Percentiles rank a stretch among this genome's conserved stretches.
Evolutionary conservation across 148 eudicot species (phyloP).

Genomic region (Fagopyrum tataricum): DNA sequence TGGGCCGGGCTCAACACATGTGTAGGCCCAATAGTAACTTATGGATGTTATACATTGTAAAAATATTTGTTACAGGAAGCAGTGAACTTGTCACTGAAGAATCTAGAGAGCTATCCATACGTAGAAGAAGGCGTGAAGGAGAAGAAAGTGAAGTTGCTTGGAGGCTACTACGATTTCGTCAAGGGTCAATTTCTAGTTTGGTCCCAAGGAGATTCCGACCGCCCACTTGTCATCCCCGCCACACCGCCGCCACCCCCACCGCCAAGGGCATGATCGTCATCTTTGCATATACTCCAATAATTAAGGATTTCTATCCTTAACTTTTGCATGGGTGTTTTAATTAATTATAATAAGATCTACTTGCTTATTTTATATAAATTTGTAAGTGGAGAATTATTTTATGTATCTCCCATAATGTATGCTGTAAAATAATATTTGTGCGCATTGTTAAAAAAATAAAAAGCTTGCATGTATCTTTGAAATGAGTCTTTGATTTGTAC

Average conservation of each 20-base stretch:
- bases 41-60: too few species aligned
- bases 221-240: neutral
- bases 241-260: neutral
- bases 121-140: neutral
- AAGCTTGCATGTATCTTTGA: too few species aligned
- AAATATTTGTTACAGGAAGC: constrained; percentile 9
- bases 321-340: neutral
- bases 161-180: constrained; percentile 12
- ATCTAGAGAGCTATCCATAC: constrained; percentile 10
- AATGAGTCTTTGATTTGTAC: too few species aligned
- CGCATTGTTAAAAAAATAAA: too few species aligned
- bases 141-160: constrained; percentile 2
- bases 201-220: neutral
- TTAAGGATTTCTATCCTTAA: neutral
- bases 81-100: constrained; percentile 10
- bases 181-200: neutral
- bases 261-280: neutral
- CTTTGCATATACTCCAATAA: neutral
- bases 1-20: too few species aligned
- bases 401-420: neutral
- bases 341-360: neutral
- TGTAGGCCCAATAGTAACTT: too few species aligned
- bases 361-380: neutral
- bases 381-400: neutral
- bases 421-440: neutral